phyloP scores from a whole-genome alignment of 352 stramenopile species.

The Nothophytophthora sp. region DNA sequence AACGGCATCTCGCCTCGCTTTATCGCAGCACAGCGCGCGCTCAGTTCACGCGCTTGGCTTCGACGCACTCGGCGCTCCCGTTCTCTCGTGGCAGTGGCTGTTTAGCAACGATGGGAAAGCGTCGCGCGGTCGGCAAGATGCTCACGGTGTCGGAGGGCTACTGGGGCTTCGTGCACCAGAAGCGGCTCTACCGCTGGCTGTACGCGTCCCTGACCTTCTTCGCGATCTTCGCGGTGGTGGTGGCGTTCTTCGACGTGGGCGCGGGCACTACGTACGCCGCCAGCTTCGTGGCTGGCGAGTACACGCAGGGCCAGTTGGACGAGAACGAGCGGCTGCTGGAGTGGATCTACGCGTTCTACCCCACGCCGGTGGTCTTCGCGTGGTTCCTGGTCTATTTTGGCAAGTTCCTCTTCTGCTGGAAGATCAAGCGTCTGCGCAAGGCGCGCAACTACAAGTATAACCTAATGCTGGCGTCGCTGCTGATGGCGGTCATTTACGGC shows the following conservation, averaged over 20 bases:
- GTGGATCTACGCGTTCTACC: conserved; percentile 79
- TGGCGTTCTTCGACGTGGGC: conserved; percentile 71
- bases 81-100: background rate
- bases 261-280: conserved; percentile 50
- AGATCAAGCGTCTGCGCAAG: conserved; percentile 78
- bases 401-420: conserved; percentile 78
- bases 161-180: conserved; percentile 77
- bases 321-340: conserved; percentile 73
- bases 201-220: conserved; percentile 79
- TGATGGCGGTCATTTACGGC: conserved; percentile 55
- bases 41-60: too few relatives aligned
- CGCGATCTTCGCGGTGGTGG: conserved; percentile 75
- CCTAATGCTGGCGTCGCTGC: conserved; percentile 63
- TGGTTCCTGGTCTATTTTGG: conserved; percentile 84
- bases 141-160: conserved; percentile 74
- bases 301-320: conserved; percentile 60
- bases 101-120: conserved; percentile 50
- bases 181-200: conserved; percentile 71
- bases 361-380: conserved; percentile 59
- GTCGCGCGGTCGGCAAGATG: conserved; percentile 65
- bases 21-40: too few relatives aligned
- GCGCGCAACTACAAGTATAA: conserved; percentile 86
- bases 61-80: too few relatives aligned
- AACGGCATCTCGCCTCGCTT: too few relatives aligned
- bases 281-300: conserved; percentile 49